Evolutionary conservation across 2,329 filamentous ascomycete species (phyloP), one percentile per base, ranked within the genome.

Genomic region (Alternaria rosae): DNA sequence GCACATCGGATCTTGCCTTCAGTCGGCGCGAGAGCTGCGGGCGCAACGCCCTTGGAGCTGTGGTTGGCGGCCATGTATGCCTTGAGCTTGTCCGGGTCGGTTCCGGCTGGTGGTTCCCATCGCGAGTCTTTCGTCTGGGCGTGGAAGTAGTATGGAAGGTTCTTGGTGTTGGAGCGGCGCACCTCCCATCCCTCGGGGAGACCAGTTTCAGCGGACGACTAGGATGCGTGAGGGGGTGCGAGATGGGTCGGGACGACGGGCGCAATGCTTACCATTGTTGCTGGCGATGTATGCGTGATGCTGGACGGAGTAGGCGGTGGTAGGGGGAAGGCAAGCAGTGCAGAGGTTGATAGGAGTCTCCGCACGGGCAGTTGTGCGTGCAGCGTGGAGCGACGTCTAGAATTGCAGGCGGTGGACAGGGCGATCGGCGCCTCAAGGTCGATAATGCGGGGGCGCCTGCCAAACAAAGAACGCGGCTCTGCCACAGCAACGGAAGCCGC

Each of bases 81-180:
- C 86, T 97, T 98, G 68, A 99, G 88, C 82, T 91, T 93, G 72
- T 97, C 93, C 60, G 92, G 92, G 82, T 99, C 92, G 71, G 94
- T 95, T 67, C 90, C 92, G 45, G 87, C 80, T 9, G 95, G 95
- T 4, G 95, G 94, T 78, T 98, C 95, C 95, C 95, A 99, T 82
- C 92, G 89, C 66, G 95, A 98, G 78, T 93, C 89, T 80, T 94
- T 94, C 67, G 93, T 92, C 70, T 82, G 83, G 47, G 91, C 85
- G 82, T 97, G 96, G 90, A 97, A 98, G 85, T 98, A 99, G 86
- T 99, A 99, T 38, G 95, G 95, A 35, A 98, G 91, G 83, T 97
- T 97, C 85, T 97, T 98, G 81, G 93, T 97, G 85, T 97, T 97
- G 81, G 93, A 97, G 84, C 96, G 93, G 80, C 95, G 93, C 77